These are phyloP conservation scores for Linnemannia exigua DNA, from an alignment of 192 early-diverging fungal species.

Conservation along the genomic window DNA sequence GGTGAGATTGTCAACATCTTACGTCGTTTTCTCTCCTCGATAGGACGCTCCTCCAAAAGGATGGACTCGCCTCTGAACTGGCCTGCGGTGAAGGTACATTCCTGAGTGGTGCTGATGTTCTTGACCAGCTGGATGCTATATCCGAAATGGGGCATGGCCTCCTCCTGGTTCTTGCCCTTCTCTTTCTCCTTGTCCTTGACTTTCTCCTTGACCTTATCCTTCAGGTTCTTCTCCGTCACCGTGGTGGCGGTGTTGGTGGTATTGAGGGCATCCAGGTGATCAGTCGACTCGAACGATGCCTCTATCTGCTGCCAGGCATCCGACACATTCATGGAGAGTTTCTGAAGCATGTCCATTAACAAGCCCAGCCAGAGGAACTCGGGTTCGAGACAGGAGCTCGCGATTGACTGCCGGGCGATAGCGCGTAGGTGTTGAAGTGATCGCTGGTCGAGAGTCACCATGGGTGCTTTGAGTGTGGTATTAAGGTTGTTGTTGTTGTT, in stretches of 20 bases:
- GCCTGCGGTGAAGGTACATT: slow-evolving; percentile 42
- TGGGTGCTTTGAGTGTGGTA: not conserved
- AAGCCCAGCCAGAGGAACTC: slow-evolving; percentile 50
- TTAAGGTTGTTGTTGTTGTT: not conserved
- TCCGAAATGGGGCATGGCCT: slow-evolving; percentile 8
- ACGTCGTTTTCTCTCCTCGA: slow-evolving; percentile 31
- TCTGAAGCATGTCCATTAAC: slow-evolving; percentile 52
- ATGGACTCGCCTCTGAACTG: slow-evolving; percentile 47
- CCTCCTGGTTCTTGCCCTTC: not conserved
- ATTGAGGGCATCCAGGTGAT: not conserved
- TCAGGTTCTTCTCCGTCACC: slow-evolving; percentile 1
- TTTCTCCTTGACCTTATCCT: not conserved
- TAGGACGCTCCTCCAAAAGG: slow-evolving; percentile 30
- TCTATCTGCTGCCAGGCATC: slow-evolving; percentile 51
- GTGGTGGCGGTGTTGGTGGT: not conserved
- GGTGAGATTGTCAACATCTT: not conserved
- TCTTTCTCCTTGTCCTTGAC: slow-evolving; percentile 13
- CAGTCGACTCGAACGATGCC: slow-evolving; percentile 20
- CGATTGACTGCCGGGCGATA: slow-evolving; percentile 51
- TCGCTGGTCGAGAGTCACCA: slow-evolving; percentile 36
- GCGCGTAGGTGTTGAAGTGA: slow-evolving; percentile 47
- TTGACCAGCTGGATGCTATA: slow-evolving; percentile 37
- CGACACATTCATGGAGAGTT: slow-evolving; percentile 32
- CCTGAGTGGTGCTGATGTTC: slow-evolving; percentile 33
- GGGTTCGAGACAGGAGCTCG: slow-evolving; percentile 47